Conservation (phyloP, 352 stramenopile species). For the Globisporangium camurandrum region DNA sequence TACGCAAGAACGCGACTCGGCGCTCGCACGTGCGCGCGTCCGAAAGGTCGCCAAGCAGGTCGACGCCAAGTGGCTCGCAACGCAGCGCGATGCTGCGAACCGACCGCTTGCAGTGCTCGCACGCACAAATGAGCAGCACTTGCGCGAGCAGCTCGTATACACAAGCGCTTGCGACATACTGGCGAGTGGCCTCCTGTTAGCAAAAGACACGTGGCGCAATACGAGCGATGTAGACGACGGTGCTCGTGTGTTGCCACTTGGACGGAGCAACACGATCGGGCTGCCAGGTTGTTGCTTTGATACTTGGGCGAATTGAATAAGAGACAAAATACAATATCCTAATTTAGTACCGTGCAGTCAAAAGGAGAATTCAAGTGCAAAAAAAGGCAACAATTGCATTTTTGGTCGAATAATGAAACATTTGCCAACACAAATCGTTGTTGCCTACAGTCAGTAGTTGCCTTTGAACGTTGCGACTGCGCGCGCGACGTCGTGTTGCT, state of each 20-base stretch:
- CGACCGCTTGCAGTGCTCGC: slow-evolving; percentile 37
- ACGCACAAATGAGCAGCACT: slow-evolving; percentile 31
- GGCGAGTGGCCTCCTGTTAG: slow-evolving; percentile 28
- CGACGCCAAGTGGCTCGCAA: slow-evolving; percentile 48
- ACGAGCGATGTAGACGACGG: slow-evolving; percentile 15
- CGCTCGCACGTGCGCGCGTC: slow-evolving; percentile 34
- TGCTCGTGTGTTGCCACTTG: slow-evolving; percentile 19
- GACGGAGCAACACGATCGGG: slow-evolving; percentile 34
- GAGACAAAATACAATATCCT: too few species aligned
- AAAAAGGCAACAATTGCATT: too few species aligned
- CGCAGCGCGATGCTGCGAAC: slow-evolving; percentile 41
- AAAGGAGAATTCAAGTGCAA: too few species aligned
- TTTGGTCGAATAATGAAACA: background rate
- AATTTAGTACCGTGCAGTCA: too few species aligned
- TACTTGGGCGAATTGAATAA: too few species aligned
- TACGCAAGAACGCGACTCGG: too few species aligned
- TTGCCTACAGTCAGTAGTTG: slow-evolving; percentile 5
- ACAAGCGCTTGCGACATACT: slow-evolving; percentile 29
- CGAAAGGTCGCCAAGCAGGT: slow-evolving; percentile 66
- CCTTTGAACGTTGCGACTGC: slow-evolving; percentile 24
- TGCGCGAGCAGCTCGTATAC: slow-evolving; percentile 40
- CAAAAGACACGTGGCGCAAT: too few species aligned
- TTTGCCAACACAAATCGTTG: background rate
- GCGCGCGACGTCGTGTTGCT: slow-evolving; percentile 20
- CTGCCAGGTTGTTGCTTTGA: slow-evolving; percentile 53